Percentiles rank a stretch among this genome's conserved stretches.
phyloP scores from a whole-genome alignment of 768 basidiomycete species.

The Boletus coccyginus region DNA sequence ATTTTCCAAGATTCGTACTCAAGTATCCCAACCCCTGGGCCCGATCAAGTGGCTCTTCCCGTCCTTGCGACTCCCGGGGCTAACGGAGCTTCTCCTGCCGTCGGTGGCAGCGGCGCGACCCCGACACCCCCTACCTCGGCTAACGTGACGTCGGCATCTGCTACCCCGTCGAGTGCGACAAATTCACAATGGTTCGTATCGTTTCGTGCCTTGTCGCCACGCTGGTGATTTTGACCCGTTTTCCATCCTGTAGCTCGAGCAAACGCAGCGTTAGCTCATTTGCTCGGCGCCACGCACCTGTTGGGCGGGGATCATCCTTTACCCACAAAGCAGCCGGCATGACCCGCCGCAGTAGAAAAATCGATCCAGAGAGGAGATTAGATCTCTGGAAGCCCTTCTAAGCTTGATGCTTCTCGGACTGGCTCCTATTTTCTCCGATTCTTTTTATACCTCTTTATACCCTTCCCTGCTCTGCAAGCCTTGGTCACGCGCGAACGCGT shows the following conservation, averaged over 20 bases:
- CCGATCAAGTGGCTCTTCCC: constrained; percentile 29
- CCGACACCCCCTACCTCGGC: background rate
- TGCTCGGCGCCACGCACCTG: constrained; percentile 7
- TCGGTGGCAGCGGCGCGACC: background rate
- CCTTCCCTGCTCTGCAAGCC: background rate
- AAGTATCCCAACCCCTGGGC: constrained; percentile 43
- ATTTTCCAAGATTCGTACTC: constrained; percentile 63
- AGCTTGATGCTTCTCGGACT: background rate
- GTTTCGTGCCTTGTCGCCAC: background rate
- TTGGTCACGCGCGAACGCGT: no score
- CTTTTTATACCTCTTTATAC: constrained; percentile 1
- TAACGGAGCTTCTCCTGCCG: background rate
- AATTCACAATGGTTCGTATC: constrained; percentile 14
- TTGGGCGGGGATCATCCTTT: constrained; percentile 4
- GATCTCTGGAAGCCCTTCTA: constrained; percentile 17
- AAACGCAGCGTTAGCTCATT: background rate
- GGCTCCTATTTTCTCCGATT: background rate
- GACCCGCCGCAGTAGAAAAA: constrained; percentile 12
- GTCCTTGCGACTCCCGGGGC: constrained; percentile 1
- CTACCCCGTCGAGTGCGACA: background rate
- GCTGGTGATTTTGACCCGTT: background rate
- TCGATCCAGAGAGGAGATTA: background rate
- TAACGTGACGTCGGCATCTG: background rate
- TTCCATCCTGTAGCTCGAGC: background rate
- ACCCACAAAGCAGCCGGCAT: constrained; percentile 1